A percentile compares a stretch with the other conserved stretches of the same genome.
Evolutionary conservation across 2,329 filamentous ascomycete genomes (phyloP).

Genomic region (Epichloe amarillans): DNA sequence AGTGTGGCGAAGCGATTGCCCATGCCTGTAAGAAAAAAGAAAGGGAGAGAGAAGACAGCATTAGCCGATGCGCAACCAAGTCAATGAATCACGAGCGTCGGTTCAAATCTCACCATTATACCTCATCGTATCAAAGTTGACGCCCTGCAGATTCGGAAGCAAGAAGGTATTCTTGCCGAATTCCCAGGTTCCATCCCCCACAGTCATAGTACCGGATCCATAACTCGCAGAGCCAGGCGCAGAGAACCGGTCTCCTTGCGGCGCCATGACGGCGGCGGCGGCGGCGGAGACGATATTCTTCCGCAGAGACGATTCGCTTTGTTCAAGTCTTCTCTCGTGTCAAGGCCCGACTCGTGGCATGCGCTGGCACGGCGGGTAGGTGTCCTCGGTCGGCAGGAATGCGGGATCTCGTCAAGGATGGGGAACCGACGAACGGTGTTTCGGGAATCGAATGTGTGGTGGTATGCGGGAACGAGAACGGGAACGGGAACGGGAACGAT

Average conservation of each 20-base stretch:
- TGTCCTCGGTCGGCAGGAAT: too few relatives aligned
- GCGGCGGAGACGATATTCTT: neutral
- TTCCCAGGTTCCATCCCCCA: constrained; percentile 74
- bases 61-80: neutral
- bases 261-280: constrained; percentile 40
- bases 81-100: too few relatives aligned
- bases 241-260: constrained; percentile 46
- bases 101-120: constrained; percentile 53
- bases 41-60: neutral
- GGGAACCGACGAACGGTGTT: too few relatives aligned
- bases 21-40: constrained; percentile 46
- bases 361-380: neutral
- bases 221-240: constrained; percentile 62
- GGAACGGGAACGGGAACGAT: neutral
- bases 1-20: constrained; percentile 63
- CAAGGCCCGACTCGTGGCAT: neutral
- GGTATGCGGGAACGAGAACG: constrained; percentile 1
- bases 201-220: constrained; percentile 57
- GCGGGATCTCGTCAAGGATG: too few relatives aligned
- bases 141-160: constrained; percentile 60
- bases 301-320: neutral
- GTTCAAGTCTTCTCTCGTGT: neutral
- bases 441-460: neutral
- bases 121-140: constrained; percentile 70
- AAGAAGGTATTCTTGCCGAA: constrained; percentile 64